Percentiles rank a stretch among this genome's conserved stretches.
Conservation (phyloP, 1,139 yeast species). For the Zhuliangozyma blackwelliae region DNA sequence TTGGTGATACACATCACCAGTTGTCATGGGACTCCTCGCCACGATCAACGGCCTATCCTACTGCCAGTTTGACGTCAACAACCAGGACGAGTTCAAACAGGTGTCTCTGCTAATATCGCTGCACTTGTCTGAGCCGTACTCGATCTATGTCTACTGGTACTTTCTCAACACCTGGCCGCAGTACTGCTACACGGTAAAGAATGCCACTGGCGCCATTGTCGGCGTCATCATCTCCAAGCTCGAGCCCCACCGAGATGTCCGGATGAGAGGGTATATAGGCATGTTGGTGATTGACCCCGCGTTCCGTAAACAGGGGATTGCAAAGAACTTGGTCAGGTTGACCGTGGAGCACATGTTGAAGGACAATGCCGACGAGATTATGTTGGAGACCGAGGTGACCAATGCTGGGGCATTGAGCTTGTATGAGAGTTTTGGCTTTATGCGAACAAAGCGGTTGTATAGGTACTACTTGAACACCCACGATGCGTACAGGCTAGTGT, state of each 20-base stretch:
- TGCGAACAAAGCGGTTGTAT: conserved; percentile 74
- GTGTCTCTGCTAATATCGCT: conserved; percentile 28
- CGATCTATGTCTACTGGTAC: conserved; percentile 48
- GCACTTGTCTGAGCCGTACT: conserved; percentile 45
- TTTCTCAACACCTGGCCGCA: conserved; percentile 46
- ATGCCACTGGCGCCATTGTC: conserved; percentile 23
- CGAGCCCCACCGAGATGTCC: conserved; percentile 69
- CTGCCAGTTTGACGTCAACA: conserved; percentile 19
- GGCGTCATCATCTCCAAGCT: conserved; percentile 85
- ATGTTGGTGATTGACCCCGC: conserved; percentile 82
- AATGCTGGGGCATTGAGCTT: conserved; percentile 72
- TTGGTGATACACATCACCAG: not conserved
- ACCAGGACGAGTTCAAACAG: conserved; percentile 26
- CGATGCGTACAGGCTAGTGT: conserved; percentile 81
- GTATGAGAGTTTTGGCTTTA: conserved; percentile 84
- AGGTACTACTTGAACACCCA: conserved; percentile 87
- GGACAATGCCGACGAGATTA: conserved; percentile 75
- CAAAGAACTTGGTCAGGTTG: conserved; percentile 60
- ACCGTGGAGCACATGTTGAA: conserved; percentile 65
- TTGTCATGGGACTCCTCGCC: conserved; percentile 5
- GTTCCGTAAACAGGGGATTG: conserved; percentile 77
- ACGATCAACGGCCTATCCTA: conserved; percentile 17
- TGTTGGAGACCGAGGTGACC: conserved; percentile 86
- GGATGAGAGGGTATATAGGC: conserved; percentile 87
- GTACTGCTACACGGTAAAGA: conserved; percentile 37